Conservation (phyloP, 2,329 filamentous ascomycete species). For the Metarhizium robertsii region DNA sequence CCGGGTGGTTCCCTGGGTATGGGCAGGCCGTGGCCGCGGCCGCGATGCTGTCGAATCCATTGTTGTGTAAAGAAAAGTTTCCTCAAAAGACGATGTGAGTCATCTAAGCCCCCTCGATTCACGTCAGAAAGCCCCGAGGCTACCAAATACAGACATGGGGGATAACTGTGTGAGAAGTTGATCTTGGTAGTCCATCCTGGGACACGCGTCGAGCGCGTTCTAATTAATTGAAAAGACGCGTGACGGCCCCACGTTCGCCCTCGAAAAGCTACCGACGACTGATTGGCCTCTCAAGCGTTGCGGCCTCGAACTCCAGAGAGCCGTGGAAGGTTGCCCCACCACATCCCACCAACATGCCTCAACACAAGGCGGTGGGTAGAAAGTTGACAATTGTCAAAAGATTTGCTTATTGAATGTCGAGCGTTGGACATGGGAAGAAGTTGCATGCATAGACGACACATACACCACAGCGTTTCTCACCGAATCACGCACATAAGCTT, state of each 20-base stretch:
- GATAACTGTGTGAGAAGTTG: background rate
- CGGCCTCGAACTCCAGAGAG: too few species aligned
- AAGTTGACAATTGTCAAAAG: too few species aligned
- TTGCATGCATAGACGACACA: background rate
- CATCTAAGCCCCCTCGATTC: background rate
- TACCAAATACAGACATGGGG: background rate
- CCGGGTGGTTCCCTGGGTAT: constrained; percentile 80
- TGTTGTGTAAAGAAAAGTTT: background rate
- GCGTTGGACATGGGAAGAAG: background rate
- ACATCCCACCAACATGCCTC: background rate
- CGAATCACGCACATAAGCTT: background rate
- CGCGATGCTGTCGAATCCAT: constrained; percentile 29
- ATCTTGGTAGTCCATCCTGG: background rate
- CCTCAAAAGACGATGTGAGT: background rate
- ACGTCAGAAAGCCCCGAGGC: background rate
- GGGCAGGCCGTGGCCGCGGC: constrained; percentile 56
- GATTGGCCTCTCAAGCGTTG: too few species aligned
- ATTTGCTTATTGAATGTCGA: background rate
- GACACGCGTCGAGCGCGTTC: background rate
- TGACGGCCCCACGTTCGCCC: background rate
- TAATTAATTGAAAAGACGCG: background rate
- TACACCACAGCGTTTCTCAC: background rate
- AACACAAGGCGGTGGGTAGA: too few species aligned
- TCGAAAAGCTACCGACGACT: too few species aligned
- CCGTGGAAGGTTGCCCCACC: background rate